Evolutionary conservation across 2,329 filamentous ascomycete genomes (phyloP), one percentile per base, ranked within the genome.

Genomic region (Talaromyces sp.): DNA sequence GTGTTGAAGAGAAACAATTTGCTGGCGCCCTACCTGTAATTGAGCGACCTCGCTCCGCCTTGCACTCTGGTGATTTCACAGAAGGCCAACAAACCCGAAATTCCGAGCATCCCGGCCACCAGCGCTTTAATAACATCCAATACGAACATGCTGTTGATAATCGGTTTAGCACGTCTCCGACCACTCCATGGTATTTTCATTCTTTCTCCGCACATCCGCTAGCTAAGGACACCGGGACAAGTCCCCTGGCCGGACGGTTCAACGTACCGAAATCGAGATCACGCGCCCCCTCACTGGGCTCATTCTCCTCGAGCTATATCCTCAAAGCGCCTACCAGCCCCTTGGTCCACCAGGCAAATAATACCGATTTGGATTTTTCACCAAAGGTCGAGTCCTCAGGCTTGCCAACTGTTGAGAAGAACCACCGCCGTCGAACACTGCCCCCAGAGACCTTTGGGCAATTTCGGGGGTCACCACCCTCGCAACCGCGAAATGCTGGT

Each of bases 321-420:
- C 89, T 96, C 63, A 89, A 93, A 74, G 85, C 90, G 2, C 93
- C 94, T 0, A 97, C 94, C 2, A 97, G 92, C 68, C 94, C 94
- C 14, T 80, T 99, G 11, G 92, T 95, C 0, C 88, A 97, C 69
- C 91, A 92, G 48, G 86, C 91, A 68, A 95, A 88, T 75, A 94
- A 92, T 66, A 88, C 91, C 7, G 91, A 94, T 65, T 70, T 88
- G 24, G 87, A 91, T 61, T 79, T 88, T 54, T 80, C 85, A 2
- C 79, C 83, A 64, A 79, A 79, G 21, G 73, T 81, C 58, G 79
- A 83, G 59, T 74, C 76, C 48, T 79, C 83, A 57, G 79, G 85
- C 54, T 78, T 84, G 38, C 70, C 75, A 14, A 72, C 70, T 58
- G 74, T 77, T 17, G 80, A 83, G 31, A 80, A 77, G 60, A 76